Percentiles rank a stretch among this genome's conserved stretches.
phyloP scores from a whole-genome alignment of 163 green algal species.

The Trebouxia gelatinosa region DNA sequence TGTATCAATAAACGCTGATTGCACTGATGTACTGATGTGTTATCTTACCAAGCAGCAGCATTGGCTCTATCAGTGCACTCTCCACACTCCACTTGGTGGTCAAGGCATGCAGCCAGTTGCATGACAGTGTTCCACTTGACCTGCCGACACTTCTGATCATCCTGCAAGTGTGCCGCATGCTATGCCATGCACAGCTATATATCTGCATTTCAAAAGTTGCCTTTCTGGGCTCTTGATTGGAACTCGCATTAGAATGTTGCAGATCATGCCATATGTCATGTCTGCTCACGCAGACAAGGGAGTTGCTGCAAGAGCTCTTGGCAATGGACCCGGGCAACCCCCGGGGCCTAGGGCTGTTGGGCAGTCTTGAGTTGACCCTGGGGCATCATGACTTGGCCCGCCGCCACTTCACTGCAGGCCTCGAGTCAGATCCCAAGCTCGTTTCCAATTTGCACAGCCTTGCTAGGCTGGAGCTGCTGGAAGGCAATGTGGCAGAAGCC shows the following conservation, averaged over 20 bases:
- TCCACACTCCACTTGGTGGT: too few relatives aligned
- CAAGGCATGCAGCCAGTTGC: neutral
- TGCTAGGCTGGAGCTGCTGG: neutral
- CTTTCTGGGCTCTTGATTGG: neutral
- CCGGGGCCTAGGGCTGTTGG: neutral
- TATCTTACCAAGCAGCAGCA: too few relatives aligned
- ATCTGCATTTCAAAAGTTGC: neutral
- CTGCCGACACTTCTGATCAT: neutral
- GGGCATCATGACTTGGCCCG: neutral
- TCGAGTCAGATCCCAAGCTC: neutral
- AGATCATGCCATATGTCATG: too few relatives aligned
- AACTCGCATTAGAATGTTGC: too few relatives aligned
- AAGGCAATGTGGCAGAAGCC: neutral
- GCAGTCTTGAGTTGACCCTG: neutral
- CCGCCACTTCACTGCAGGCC: neutral
- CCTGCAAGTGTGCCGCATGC: neutral
- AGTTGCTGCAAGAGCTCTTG: conserved; percentile 10
- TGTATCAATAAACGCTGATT: too few relatives aligned
- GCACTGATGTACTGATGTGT: too few relatives aligned
- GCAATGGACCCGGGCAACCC: neutral
- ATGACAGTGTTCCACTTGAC: neutral
- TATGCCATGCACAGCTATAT: neutral
- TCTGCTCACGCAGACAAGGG: conserved; percentile 1
- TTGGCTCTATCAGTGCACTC: too few relatives aligned
- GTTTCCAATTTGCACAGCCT: neutral